phyloP scores from a whole-genome alignment of 2,329 filamentous ascomycete species.

The Trichophyton rubrum region DNA sequence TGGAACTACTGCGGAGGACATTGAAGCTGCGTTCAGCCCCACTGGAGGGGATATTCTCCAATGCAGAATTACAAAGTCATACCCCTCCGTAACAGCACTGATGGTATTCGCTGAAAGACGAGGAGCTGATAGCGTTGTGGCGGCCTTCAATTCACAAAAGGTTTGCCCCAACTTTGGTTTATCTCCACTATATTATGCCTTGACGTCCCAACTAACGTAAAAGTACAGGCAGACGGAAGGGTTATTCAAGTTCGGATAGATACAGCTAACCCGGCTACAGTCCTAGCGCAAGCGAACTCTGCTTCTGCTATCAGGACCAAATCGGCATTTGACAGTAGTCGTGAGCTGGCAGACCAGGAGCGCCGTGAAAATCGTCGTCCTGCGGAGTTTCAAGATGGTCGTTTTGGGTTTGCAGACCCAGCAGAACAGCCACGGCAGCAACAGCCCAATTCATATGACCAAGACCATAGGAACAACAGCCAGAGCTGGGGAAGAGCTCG shows the following conservation, averaged over 20 bases:
- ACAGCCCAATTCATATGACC: background rate
- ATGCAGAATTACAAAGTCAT: slow-evolving; percentile 41
- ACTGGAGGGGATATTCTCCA: slow-evolving; percentile 41
- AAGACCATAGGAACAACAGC: slow-evolving; percentile 6
- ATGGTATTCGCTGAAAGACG: slow-evolving; percentile 44
- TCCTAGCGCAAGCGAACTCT: slow-evolving; percentile 5
- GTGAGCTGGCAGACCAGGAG: slow-evolving; percentile 31
- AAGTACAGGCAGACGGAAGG: slow-evolving; percentile 46
- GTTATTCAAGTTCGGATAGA: slow-evolving; percentile 47
- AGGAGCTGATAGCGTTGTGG: slow-evolving; percentile 47
- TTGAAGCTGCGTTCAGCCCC: slow-evolving; percentile 47
- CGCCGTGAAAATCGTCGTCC: slow-evolving; percentile 25
- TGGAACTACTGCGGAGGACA: slow-evolving; percentile 54
- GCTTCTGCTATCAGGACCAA: slow-evolving; percentile 12
- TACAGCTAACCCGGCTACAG: slow-evolving; percentile 8
- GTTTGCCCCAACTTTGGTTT: slow-evolving; percentile 25
- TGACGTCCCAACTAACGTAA: background rate
- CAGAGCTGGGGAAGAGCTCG: slow-evolving; percentile 7
- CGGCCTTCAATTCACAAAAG: slow-evolving; percentile 51
- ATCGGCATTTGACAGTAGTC: slow-evolving; percentile 23
- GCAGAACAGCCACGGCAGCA: slow-evolving; percentile 4
- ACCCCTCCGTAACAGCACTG: slow-evolving; percentile 49
- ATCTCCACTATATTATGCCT: background rate
- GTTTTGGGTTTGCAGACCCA: slow-evolving; percentile 26
- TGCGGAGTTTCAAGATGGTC: slow-evolving; percentile 27